Base-by-base conservation (phyloP, 306 rosid genomes). In the Mucuna pruriens region DNA sequence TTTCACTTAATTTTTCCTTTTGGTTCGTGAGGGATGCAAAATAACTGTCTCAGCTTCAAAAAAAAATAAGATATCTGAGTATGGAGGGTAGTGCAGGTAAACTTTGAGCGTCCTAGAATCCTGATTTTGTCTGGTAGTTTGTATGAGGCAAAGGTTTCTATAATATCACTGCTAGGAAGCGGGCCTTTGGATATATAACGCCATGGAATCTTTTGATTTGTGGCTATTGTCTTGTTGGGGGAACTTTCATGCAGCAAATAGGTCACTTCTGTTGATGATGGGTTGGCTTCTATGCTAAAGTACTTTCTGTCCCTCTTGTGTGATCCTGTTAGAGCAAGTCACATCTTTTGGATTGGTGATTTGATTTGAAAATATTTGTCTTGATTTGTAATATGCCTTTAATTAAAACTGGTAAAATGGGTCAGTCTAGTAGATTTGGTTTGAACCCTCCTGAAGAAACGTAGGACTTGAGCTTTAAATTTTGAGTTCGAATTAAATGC, bases 231-330 rank as follows among this genome's bases (percentile, higher is more conserved):
- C 31, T 31, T 31, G 40, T 29, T 26, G 22, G 73, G 33, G 67
- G 34, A 71, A 49, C 61, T 49, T 77, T 71, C 34, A 45, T 71
- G 76, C 52, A 12, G 46, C 61, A 46, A 45, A 16, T 17, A 67
- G 45, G 57, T 68, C 46, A 19, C 71, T 45, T 31, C 9, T 65
- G n/a, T 40, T 42, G 26, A 58, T 57, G 80, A 44, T 9, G 7
- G 49, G 55, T 26, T 46, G 36, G 20, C 52, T 45, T 33, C 48
- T 19, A 17, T 76, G 15, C 12, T 33, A 33, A 46, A 20, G 12
- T 76, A 26, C 20, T 22, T 40, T 29, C n/a, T 36, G 39, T 46
- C 38, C 20, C 52, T 65, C 54, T 23, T 17, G 40, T 15, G 9
- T 60, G 45, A 10, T 60, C 19, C 33, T 60, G 55, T 68, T 67